Base-by-base conservation (phyloP, 768 basidiomycete genomes). In the Lyophyllum atratum region DNA sequence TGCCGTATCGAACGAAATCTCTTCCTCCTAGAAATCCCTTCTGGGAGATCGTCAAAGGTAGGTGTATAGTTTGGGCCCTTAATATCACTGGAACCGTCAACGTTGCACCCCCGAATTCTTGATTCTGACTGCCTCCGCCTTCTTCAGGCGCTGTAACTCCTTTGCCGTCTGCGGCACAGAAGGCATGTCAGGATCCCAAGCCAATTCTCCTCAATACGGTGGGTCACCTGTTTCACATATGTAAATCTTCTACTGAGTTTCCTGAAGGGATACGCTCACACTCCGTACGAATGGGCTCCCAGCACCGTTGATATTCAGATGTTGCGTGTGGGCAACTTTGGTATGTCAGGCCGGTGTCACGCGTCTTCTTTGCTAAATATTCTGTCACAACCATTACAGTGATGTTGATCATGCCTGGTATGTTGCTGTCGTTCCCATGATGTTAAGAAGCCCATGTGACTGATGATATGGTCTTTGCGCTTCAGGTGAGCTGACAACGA, bases 181-280 rank as follows among this genome's bases (percentile, higher is more conserved):
- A 80, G 48, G 83, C 82, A 15, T 92, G 91, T 69, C 91, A 93
- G 25, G 70, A 73, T 61, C 89, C 91, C 21, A 93, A 92, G 69
- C 90, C 90, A 7, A 89, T 93, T 63, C 70, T 93, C 21, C 76
- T 92, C 26, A 87, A 93, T 67, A 86, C 86, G 33, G 86, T 86
- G 64, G 24, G 82, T 74, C 17, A 28, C 37, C 14, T 50, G 58
- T 46, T 40, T 39, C 50, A n/a, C 47, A 52, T 29, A 55, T 50
- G 47, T 33, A 58, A 42, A 60, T 54, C 39, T 60, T 52, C 24
- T 52, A 49, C 59, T 61, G 11, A 43, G 49, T 11, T 45, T 12
- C 54, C 52, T n/a, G 24, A 62, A 84, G 88, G 90, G 89, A 43
- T 84, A 77, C 64, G 86, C 89, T 7, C 74, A 83, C 59, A 62